Percentiles rank a stretch among this genome's conserved stretches.
Conservation (phyloP, 208 protist species). For the Zelonia costaricensis region DNA sequence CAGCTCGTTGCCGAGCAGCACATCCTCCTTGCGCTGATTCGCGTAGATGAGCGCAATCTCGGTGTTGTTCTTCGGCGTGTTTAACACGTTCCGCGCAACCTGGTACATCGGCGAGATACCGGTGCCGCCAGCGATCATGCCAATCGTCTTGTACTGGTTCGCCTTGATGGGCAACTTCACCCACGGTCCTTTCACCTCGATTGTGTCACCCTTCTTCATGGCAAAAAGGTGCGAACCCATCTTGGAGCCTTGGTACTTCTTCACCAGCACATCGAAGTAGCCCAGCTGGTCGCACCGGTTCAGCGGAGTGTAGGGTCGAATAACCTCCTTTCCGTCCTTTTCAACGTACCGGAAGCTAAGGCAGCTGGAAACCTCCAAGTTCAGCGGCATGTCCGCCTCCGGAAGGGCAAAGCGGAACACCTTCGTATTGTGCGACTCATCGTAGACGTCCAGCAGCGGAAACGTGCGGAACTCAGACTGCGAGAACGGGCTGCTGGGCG, state of each 20-base stretch:
- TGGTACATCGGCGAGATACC: constrained; percentile 96
- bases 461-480: constrained; percentile 79
- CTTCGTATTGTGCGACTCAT: constrained; percentile 88
- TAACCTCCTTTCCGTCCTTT: constrained; percentile 77
- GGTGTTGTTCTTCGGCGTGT: constrained; percentile 81
- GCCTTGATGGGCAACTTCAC: constrained; percentile 87
- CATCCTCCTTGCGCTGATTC: constrained; percentile 92
- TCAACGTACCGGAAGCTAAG: constrained; percentile 71
- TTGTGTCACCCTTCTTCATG: constrained; percentile 90
- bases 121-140: constrained; percentile 93
- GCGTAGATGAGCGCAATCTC: constrained; percentile 90
- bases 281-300: constrained; percentile 79
- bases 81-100: constrained; percentile 79
- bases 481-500: constrained; percentile 67
- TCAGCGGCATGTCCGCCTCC: constrained; percentile 78
- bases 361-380: constrained; percentile 80
- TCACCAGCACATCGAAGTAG: constrained; percentile 90
- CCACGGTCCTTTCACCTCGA: constrained; percentile 92
- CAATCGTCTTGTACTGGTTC: constrained; percentile 91
- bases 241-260: constrained; percentile 88
- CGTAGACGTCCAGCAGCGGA: constrained; percentile 76
- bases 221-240: constrained; percentile 92
- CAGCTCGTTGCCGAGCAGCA: constrained; percentile 92
- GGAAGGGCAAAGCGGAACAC: constrained; percentile 88
- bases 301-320: constrained; percentile 90